A percentile compares a stretch with the other conserved stretches of the same genome.
phyloP scores from a whole-genome alignment of 2,329 filamentous ascomycete species.

The Colletotrichum somersetense region DNA sequence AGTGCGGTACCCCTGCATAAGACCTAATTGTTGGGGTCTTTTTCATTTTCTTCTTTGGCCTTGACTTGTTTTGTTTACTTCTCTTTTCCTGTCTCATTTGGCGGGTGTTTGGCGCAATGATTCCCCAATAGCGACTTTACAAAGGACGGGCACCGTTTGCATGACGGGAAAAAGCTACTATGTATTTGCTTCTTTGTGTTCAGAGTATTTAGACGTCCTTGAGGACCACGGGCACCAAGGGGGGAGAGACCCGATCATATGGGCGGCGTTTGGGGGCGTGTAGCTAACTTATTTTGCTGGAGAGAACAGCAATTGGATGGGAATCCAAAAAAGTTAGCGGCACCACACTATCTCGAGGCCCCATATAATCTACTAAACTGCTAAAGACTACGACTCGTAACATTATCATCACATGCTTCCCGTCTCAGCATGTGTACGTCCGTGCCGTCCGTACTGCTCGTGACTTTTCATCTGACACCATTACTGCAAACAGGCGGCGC shows the following conservation, averaged over 20 bases:
- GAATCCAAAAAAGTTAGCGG: background rate
- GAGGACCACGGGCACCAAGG: slow-evolving; percentile 20
- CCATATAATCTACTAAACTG: slow-evolving; percentile 24
- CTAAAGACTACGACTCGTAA: slow-evolving; percentile 26
- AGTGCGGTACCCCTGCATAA: slow-evolving; percentile 65
- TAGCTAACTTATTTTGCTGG: background rate
- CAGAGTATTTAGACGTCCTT: slow-evolving; percentile 35
- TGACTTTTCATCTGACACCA: slow-evolving; percentile 31
- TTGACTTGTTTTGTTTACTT: background rate
- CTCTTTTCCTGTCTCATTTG: background rate
- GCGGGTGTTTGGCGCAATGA: slow-evolving; percentile 26
- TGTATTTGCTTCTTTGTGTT: slow-evolving; percentile 15
- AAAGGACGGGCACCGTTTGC: slow-evolving; percentile 25
- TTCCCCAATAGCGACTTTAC: slow-evolving; percentile 37
- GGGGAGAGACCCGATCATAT: background rate
- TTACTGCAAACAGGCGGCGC: background rate
- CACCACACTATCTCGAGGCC: slow-evolving; percentile 4
- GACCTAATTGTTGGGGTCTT: background rate
- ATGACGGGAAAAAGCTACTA: background rate
- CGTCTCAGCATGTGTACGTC: slow-evolving; percentile 2
- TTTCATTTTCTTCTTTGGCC: background rate
- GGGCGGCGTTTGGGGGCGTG: slow-evolving; percentile 18
- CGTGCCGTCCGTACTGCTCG: slow-evolving; percentile 21
- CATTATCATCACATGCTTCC: slow-evolving; percentile 30
- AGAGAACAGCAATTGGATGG: slow-evolving; percentile 7